phyloP scores from a whole-genome alignment of 73 alveolate genomes.

The Durusdinium trenchii region DNA sequence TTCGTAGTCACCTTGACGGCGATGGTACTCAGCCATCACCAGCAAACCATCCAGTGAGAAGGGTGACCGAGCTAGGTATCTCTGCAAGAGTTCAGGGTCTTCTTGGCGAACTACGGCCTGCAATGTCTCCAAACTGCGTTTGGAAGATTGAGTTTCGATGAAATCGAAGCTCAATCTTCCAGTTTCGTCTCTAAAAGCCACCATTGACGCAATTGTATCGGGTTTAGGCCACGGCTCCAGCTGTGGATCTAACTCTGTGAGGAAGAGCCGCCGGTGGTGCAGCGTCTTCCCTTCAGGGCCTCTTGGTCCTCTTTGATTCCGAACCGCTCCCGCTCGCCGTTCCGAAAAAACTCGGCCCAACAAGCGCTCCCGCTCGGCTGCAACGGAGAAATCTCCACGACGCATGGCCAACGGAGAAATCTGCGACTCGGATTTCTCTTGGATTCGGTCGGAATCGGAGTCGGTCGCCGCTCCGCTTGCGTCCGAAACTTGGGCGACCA shows the following conservation, averaged over 20 bases:
- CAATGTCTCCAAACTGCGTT: slow-evolving; percentile 37
- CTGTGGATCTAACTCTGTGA: neutral
- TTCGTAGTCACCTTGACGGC: slow-evolving; percentile 52
- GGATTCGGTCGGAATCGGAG: no score
- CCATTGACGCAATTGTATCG: slow-evolving; percentile 10
- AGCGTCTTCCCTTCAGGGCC: slow-evolving; percentile 75
- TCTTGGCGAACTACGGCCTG: slow-evolving; percentile 34
- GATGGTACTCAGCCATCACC: slow-evolving; percentile 70
- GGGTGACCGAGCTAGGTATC: slow-evolving; percentile 34
- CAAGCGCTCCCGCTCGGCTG: slow-evolving; percentile 57
- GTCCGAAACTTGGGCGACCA: no score
- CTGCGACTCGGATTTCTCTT: no score
- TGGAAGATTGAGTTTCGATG: slow-evolving; percentile 4
- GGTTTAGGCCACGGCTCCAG: slow-evolving; percentile 92
- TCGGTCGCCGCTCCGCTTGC: no score
- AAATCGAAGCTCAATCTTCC: slow-evolving; percentile 63
- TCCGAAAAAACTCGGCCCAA: neutral
- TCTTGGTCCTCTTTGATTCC: neutral
- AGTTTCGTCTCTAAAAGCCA: neutral
- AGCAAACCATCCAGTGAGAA: slow-evolving; percentile 73
- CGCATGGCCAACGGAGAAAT: neutral
- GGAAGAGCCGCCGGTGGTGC: slow-evolving; percentile 77
- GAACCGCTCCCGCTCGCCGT: neutral
- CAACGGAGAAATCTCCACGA: slow-evolving; percentile 34
- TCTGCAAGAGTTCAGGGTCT: slow-evolving; percentile 66